Evolutionary conservation across 805 yeast genomes (phyloP).

Genomic region (Pichia phayaonensis): DNA sequence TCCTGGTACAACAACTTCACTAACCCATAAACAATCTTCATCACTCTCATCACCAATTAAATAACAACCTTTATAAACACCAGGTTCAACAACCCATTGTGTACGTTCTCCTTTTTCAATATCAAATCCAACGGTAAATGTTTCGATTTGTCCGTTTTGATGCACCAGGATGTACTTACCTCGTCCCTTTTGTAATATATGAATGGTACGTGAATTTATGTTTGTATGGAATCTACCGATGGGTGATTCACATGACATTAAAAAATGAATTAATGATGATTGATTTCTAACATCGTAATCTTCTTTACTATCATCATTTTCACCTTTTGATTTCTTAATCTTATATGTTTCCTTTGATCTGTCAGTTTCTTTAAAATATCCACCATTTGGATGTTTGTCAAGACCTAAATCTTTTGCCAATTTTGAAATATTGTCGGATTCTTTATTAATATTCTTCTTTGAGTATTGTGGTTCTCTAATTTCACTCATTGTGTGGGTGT

Average conservation of each 20-base stretch:
- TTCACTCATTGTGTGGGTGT: neutral
- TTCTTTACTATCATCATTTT: neutral
- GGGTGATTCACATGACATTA: constrained; percentile 43
- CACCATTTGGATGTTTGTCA: constrained; percentile 47
- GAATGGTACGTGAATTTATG: constrained; percentile 41
- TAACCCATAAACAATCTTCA: constrained; percentile 38
- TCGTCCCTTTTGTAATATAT: constrained; percentile 46
- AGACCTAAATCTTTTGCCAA: constrained; percentile 32
- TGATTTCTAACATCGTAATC: neutral
- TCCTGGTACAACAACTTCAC: constrained; percentile 58
- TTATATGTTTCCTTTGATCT: constrained; percentile 26
- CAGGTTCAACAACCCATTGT: constrained; percentile 62
- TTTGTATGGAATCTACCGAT: constrained; percentile 45
- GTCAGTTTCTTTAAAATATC: constrained; percentile 50
- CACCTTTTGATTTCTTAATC: neutral
- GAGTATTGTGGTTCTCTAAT: constrained; percentile 20
- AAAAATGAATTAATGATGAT: constrained; percentile 46
- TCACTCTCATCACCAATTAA: constrained; percentile 24
- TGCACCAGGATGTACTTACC: constrained; percentile 48
- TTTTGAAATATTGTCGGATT: constrained; percentile 19
- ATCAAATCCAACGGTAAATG: constrained; percentile 48
- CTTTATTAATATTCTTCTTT: constrained; percentile 9
- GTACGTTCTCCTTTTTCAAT: constrained; percentile 39
- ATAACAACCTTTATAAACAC: constrained; percentile 50
- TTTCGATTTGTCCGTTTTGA: constrained; percentile 41